Percentiles rank a stretch among this genome's conserved stretches.
These are phyloP conservation scores for Diplocarpon mali DNA, from an alignment of 2,329 filamentous ascomycete genomes.

Conservation along the genomic window DNA sequence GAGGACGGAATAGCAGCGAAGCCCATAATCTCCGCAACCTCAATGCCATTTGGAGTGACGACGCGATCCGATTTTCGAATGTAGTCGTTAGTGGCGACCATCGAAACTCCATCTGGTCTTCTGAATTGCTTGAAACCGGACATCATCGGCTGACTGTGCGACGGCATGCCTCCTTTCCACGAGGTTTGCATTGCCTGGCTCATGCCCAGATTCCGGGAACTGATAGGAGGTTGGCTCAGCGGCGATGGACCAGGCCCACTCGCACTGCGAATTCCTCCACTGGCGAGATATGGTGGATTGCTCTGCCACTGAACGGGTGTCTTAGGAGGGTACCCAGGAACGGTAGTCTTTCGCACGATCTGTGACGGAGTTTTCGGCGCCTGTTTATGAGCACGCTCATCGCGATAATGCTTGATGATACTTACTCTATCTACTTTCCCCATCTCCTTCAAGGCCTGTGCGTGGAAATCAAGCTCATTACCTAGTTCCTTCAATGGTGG, in stretches of 20 bases:
- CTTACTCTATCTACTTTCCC: neutral
- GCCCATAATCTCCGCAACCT: too few species aligned
- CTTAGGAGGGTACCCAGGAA: neutral
- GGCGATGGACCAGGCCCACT: neutral
- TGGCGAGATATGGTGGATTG: too few species aligned
- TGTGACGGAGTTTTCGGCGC: too few species aligned
- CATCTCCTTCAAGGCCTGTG: neutral
- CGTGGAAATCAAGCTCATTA: neutral
- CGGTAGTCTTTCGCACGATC: too few species aligned
- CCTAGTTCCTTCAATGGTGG: constrained; percentile 5
- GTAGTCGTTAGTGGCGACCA: neutral
- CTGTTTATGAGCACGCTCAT: neutral
- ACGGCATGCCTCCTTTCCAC: neutral
- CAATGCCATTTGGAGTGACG: neutral
- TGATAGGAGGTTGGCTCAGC: neutral
- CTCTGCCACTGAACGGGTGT: neutral
- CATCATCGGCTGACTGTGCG: neutral
- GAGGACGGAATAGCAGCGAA: too few species aligned
- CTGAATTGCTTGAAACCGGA: neutral
- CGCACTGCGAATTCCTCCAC: neutral
- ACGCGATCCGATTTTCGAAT: neutral
- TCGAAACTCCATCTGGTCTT: neutral
- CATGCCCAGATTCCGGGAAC: neutral
- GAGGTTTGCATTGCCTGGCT: neutral
- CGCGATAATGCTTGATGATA: neutral